These are phyloP conservation scores for Suillus alpinus DNA, from an alignment of 768 basidiomycete species.

Conservation along the genomic window DNA sequence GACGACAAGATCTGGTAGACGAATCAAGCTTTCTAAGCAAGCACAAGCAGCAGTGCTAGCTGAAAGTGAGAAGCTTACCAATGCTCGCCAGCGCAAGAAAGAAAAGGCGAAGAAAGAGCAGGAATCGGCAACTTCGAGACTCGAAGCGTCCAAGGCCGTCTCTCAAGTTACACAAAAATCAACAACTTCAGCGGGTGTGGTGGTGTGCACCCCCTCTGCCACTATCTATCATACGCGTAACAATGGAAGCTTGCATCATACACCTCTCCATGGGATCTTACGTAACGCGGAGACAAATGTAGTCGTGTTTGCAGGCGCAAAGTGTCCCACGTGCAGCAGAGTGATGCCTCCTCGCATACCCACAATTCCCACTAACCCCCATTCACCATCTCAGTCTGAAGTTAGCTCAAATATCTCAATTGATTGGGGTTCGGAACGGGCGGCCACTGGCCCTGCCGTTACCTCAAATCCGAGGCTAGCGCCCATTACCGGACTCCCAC, in stretches of 20 bases:
- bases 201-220: neutral
- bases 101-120: constrained; percentile 8
- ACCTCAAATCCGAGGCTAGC: constrained; percentile 17
- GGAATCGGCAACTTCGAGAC: neutral
- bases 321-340: constrained; percentile 4
- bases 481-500: neutral
- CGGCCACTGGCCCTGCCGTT: constrained; percentile 2
- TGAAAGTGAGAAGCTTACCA: neutral
- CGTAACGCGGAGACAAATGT: neutral
- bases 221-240: constrained; percentile 9
- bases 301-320: neutral
- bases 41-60: constrained; percentile 13
- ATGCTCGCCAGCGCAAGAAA: neutral
- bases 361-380: neutral
- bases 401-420: neutral
- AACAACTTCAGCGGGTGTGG: neutral
- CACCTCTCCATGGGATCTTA: neutral
- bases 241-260: constrained; percentile 1
- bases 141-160: neutral
- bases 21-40: constrained; percentile 18
- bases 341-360: constrained; percentile 1
- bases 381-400: neutral
- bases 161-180: neutral
- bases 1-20: constrained; percentile 23
- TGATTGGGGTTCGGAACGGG: neutral